phyloP scores from a whole-genome alignment of 176 grass and related monocot genomes.

The Zea mays region Zm-B73-REFERENCE-NAM-5.0 NC_050100.1:13108501-13109000 shows the following conservation, averaged over 20 bases:
- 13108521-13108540: neutral
- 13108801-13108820: conserved; percentile 17
- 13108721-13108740: conserved; percentile 85
- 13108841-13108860: conserved; percentile 5
- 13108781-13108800: neutral
- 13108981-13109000: conserved; percentile 94
- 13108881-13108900: conserved; percentile 75
- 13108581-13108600: conserved; percentile 89
- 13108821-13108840: conserved; percentile 31
- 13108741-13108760: neutral
- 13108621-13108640: conserved; percentile 85
- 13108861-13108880: neutral
- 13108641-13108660: conserved; percentile 82
- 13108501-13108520: conserved; percentile 18
- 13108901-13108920: conserved; percentile 99
- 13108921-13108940: conserved; percentile 93
- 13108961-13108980: conserved; percentile 91
- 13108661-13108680: conserved; percentile 92
- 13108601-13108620: conserved; percentile 78
- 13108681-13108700: conserved; percentile 93
- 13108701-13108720: conserved; percentile 98
- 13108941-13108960: conserved; percentile 84
- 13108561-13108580: conserved; percentile 41
- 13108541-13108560: neutral
- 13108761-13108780: neutral